Percentiles rank a stretch among this genome's conserved stretches.
Evolutionary conservation across 2,329 filamentous ascomycete species (phyloP).

Genomic region (Fonsecaea erecta): DNA sequence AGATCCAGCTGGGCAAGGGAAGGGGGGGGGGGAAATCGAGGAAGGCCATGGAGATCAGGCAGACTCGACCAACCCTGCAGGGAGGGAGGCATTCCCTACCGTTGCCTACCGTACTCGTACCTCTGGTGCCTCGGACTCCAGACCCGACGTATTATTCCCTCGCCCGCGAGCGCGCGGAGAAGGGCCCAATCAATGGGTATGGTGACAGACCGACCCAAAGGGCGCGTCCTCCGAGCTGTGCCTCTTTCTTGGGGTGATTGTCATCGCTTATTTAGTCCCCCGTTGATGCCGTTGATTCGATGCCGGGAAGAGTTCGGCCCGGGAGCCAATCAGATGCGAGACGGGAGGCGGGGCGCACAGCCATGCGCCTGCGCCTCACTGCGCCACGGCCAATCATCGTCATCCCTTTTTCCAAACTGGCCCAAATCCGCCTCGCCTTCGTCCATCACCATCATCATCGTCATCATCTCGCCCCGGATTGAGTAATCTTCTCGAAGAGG

Average conservation of each 20-base stretch:
- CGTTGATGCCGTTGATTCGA: conserved; percentile 1
- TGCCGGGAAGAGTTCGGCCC: neutral
- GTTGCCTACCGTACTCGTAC: too few species aligned
- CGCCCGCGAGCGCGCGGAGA: neutral
- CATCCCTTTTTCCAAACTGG: neutral
- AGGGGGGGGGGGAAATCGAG: neutral
- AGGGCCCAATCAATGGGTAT: neutral
- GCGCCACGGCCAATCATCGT: conserved; percentile 15
- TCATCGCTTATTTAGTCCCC: too few species aligned
- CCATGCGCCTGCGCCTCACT: conserved; percentile 18
- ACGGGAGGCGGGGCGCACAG: conserved; percentile 12
- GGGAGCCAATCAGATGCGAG: neutral
- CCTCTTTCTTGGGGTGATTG: conserved; percentile 9
- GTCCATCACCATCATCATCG: neutral
- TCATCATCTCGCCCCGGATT: conserved; percentile 1
- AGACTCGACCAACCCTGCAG: neutral
- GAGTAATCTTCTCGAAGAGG: conserved; percentile 22
- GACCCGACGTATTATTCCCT: conserved; percentile 1
- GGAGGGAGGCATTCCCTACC: too few species aligned
- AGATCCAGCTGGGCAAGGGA: too few species aligned
- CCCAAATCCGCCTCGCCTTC: conserved; percentile 15
- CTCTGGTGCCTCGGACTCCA: conserved; percentile 1
- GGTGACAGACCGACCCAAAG: neutral
- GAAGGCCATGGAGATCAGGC: conserved; percentile 2
- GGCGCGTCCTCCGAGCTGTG: conserved; percentile 1